Evolutionary conservation across 1,284 basidiomycete species (phyloP), one percentile per base, ranked within the genome.

Genomic region (Wolfiporia cocos): DNA sequence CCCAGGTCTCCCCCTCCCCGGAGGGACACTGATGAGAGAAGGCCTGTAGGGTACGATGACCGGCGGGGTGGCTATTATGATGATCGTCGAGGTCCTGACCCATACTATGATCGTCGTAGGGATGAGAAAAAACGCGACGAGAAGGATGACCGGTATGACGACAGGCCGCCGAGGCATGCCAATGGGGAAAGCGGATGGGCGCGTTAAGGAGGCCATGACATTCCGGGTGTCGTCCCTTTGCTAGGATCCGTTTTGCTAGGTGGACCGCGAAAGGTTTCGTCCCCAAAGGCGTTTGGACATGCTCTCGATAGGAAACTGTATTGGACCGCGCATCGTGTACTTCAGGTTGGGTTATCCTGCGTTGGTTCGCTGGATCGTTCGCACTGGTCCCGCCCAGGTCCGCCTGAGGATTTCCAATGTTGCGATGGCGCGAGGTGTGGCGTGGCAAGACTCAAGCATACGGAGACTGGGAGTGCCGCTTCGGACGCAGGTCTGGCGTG

Each of bases 31-130:
- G 82, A 86, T 69, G 85, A 87, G 64, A 79, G 70, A 74, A 82
- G 80, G 73, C 75, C 81, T 79, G 77, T 80, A 81, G 84, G 83
- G 80, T 86, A 84, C 78, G 84, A 86, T 77, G 79, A 83, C 72
- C 77, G 83, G 64, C 77, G 82, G 67, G 80, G 81, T 62, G 78
- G 74, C 61, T 65, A 69, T 59, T 62, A 77, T 78, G 78, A 83
- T 81, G 77, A 81, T 66, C 78, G 77, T 67, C 76, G 75, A 76
- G 72, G 67, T 63, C 78, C 80, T 81, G 80, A 86, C 74, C 74
- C 73, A 65, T 70, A 70, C 78, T 78, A 80, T 83, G 81, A 86
- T 64, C 81, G 81, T 61, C 81, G 81, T 67, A 84, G 83, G 76
- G 83, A 86, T 63, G 81, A 84, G 64, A 71, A 75, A 64, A 77